Percentiles rank a stretch among this genome's conserved stretches.
Conservation (phyloP, 495 filamentous ascomycete genomes). For the Tetracladium marchalianum region DNA sequence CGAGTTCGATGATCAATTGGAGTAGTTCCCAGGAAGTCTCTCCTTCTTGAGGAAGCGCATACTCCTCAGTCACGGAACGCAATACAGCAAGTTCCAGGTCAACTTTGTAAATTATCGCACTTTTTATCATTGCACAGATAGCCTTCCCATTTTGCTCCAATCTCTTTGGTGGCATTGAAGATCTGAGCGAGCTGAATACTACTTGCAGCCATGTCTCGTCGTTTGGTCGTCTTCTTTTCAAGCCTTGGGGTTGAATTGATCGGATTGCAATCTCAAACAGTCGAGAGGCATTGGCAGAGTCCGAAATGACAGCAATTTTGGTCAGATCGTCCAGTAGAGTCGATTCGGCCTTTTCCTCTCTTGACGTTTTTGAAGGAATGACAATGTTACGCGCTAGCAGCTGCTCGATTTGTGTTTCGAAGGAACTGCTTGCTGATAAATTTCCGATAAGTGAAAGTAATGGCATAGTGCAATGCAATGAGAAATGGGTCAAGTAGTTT, state of each 20-base stretch:
- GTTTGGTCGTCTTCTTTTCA: constrained; percentile 39
- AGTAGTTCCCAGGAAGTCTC: constrained; percentile 51
- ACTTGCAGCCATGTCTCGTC: constrained; percentile 59
- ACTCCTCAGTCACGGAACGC: constrained; percentile 28
- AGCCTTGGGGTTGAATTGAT: constrained; percentile 42
- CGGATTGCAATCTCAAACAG: constrained; percentile 51
- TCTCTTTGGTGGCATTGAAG: constrained; percentile 14
- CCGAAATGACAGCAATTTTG: constrained; percentile 24
- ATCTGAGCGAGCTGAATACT: constrained; percentile 45
- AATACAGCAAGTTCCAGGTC: constrained; percentile 24
- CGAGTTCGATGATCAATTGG: constrained; percentile 49
- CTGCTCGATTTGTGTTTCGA: constrained; percentile 41
- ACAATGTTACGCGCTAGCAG: constrained; percentile 63
- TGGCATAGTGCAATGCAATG: constrained; percentile 11
- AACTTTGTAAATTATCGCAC: constrained; percentile 27
- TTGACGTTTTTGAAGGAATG: constrained; percentile 47
- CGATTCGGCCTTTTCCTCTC: constrained; percentile 6
- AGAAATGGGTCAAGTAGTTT: constrained; percentile 9
- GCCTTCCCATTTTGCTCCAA: constrained; percentile 11
- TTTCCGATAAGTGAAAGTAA: constrained; percentile 9
- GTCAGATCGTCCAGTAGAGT: constrained; percentile 36
- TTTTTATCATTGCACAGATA: constrained; percentile 29
- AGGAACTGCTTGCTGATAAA: constrained; percentile 15
- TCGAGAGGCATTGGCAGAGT: constrained; percentile 23
- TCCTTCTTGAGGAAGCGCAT: constrained; percentile 25